Base-by-base conservation (phyloP, 495 filamentous ascomycete genomes). In the Talaromyces ruber region DNA sequence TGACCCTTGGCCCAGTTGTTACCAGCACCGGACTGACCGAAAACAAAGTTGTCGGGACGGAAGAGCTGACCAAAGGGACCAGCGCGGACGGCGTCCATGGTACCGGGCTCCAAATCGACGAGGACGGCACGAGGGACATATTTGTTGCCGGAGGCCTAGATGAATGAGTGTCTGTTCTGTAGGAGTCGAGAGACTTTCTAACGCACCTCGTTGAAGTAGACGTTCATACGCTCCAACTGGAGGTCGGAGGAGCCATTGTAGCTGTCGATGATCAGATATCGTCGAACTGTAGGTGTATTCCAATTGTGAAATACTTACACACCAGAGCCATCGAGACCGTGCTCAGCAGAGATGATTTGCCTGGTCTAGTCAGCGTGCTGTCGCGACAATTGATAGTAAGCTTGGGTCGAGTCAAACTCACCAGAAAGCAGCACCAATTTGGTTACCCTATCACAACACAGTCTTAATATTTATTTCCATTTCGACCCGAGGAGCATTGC, bases 1-100 rank as follows among this genome's bases (percentile, higher is more conserved):
- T 99, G 94, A 76, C 94, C 94, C 88, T 99, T 99, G 75, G 94
- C 94, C 94, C 94, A 99, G 84, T 98, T 99, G 90, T 99, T 99
- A 81, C 94, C 94, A 70, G 94, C 94, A 84, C 94, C 93, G 67
- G 94, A 98, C 82, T 99, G 94, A 66, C 94, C 94, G 81, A 98
- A 98, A 74, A 99, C 91, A 82, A 99, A 98, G 87, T 99, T 99
- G 84, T 99, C 94, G 71, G 94, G 94, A 70, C 94, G 93, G 91
- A 99, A 99, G 72, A 99, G 92, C 82, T 97, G 89, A 70, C 94
- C 94, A 79, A 99, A 99, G 65, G 94, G 94, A 78, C 95, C 94
- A 71, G 94, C 91, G 78, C 94, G 95, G 80, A 99, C 94, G 67
- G 94, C 94, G 70, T 99, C 94, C 95, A 99, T 99, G 77, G 94